phyloP scores from a whole-genome alignment of 2,329 filamentous ascomycete genomes.

The Sporothrix phasma region DNA sequence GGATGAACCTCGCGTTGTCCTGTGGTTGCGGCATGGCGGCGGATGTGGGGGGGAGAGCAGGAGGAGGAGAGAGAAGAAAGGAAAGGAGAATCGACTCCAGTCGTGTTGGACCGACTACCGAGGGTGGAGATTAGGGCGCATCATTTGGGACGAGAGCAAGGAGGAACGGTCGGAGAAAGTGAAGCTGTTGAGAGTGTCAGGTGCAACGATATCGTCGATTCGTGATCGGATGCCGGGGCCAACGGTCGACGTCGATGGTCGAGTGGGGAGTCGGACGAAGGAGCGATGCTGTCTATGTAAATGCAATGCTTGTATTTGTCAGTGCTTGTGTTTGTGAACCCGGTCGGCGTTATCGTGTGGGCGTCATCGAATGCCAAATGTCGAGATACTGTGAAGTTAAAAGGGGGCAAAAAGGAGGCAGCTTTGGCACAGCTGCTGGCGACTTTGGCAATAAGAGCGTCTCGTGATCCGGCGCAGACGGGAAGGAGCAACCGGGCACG shows the following conservation, averaged over 20 bases:
- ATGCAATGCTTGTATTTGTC: background rate
- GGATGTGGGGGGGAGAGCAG: background rate
- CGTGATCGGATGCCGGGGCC: background rate
- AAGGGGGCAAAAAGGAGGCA: background rate
- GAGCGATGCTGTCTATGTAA: background rate
- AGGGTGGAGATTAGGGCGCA: background rate
- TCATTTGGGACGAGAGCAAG: background rate
- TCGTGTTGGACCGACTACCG: slow-evolving; percentile 6
- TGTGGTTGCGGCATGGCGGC: slow-evolving; percentile 37
- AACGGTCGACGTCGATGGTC: background rate
- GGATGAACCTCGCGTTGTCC: slow-evolving; percentile 33
- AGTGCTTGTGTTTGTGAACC: background rate
- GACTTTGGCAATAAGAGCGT: background rate
- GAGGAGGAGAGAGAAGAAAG: background rate
- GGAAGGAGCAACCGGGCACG: background rate
- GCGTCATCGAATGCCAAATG: background rate
- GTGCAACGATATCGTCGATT: background rate
- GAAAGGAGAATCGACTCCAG: background rate
- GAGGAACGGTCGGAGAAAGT: background rate
- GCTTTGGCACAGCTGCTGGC: background rate
- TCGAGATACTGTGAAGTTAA: background rate
- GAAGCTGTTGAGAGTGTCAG: background rate
- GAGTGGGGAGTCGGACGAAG: background rate
- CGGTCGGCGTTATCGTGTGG: background rate
- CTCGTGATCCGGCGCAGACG: background rate